Evolutionary conservation across 805 yeast genomes (phyloP), one percentile per base, ranked within the genome.

Genomic region (Cyberlindnera subsufficiens): DNA sequence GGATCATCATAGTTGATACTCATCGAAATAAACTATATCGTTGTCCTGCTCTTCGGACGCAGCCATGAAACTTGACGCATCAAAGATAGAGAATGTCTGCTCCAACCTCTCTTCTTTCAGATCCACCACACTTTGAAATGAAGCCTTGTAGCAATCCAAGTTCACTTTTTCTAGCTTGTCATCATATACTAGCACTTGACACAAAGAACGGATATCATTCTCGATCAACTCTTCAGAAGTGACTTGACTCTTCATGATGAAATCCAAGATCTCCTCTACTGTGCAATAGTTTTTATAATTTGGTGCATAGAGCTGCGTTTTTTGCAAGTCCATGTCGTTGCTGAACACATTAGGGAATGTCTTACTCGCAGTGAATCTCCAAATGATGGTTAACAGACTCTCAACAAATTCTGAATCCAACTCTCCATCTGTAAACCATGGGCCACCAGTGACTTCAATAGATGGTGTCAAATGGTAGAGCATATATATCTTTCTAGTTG

Each of bases 381-480:
- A 93, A 7, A 90, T 80, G 35, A 90, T 90, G 17, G 87, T 79
- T 51, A 87, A 63, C 42, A 93, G 66, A 38, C 88, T 79, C 51
- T 87, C 91, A 45, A 93, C 90, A 56, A 93, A 93, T 63, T 91
- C 98, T 3, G 88, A 80, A 60, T 93, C 99, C 44, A 93, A 71
- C 63, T 93, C 98, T 30, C 90, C 80, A 60, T 93, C 99, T 0
- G 97, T 89, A 60, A 90, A 93, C 99, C 99, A 93, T 4, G 98
- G 98, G 5, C 99, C 99, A 50, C 99, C 99, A 0, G 98, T 93
- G 32, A 93, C 93, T 52, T 91, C 98, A 29, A 87, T 82, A 3
- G 95, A 84, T 5, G 99, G 99, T 60, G 89, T 96, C 51, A 93
- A 68, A 58, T 87, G 82, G 60, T 90, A 91, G 42, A 93, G 72